Evolutionary conservation across 495 filamentous ascomycete genomes (phyloP), one percentile per base, ranked within the genome.

Genomic region (Tetracladium marchalianum): DNA sequence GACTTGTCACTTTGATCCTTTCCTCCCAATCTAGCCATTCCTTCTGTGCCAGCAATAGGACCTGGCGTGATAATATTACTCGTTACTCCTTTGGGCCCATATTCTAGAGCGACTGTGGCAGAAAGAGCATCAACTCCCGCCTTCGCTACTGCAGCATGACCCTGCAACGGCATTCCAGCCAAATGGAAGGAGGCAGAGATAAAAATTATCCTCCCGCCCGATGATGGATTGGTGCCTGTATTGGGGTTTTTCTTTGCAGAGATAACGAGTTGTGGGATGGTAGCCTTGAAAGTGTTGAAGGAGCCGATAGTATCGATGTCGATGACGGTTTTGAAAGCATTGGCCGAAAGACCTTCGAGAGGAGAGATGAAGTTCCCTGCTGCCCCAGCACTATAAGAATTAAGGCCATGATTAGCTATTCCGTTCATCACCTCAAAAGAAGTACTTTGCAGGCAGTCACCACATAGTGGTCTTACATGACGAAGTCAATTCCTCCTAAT

Each of bases 321-420:
- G 52, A 98, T 89, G 35, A 98, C 92, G 0, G 85, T 72, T 62
- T 89, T 95, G 77, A 98, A 95, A 13, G 86, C 92, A 59, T 96
- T 96, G 37, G 82, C 64, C 1, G 77, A 84, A 3, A 96, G 74
- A 47, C 82, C 82, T 17, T 80, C 68, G 53, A 97, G 86, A 1
- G 90, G 83, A 5, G 90, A 83, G 17, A 98, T 75, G 71, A 98
- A 98, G 64, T 98, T 98, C 31, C 92, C 92, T 11, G 92, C 92
- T 24, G 92, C 92, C 41, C 92, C 92, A 33, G 90, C 90, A 61
- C 87, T 94, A 54, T 38, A 43, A 16, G 11, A 33, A 13, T 31
- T 4, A 11, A 39, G 38, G 60, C 35, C 50, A 53, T 55, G 38
- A 52, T 40, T n/a, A 41, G 19, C 5, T 22, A 12, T 10, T 35